phyloP scores from a whole-genome alignment of 345 rosid species.

The Brassica nigra region DNA sequence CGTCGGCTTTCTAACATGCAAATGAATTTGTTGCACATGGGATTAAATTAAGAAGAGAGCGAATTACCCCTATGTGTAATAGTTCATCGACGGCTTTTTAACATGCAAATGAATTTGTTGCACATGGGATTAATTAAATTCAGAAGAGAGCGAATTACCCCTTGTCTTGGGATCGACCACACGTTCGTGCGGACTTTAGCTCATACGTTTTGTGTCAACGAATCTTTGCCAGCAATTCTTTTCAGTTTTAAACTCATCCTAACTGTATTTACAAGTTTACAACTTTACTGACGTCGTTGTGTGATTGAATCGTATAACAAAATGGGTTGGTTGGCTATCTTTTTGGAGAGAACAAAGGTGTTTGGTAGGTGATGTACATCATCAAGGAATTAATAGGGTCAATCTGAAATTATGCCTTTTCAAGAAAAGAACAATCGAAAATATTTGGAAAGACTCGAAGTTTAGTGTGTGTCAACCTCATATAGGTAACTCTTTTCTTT shows the following conservation, averaged over 20 bases:
- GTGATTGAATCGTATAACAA: conserved; percentile 7
- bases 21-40: background rate
- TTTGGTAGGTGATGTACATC: conserved; percentile 30
- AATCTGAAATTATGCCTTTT: conserved; percentile 28
- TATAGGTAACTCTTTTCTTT: background rate
- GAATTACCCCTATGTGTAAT: background rate
- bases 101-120: background rate
- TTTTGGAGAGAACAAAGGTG: conserved; percentile 30
- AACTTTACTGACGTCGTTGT: conserved; percentile 27
- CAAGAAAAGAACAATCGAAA: conserved; percentile 18
- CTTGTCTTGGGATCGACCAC: background rate
- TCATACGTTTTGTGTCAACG: background rate
- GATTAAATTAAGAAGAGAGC: background rate
- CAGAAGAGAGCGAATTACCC: background rate
- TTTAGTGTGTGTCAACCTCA: conserved; percentile 10
- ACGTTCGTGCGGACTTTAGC: background rate
- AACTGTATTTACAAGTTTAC: conserved; percentile 16
- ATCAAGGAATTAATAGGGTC: conserved; percentile 30
- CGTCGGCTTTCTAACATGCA: background rate
- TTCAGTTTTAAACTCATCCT: conserved; percentile 11
- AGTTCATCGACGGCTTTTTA: background rate
- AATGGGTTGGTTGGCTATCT: conserved; percentile 11
- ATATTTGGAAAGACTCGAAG: conserved; percentile 13
- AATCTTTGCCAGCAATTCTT: background rate
- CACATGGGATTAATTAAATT: background rate